Evolutionary conservation across 163 green algal species (phyloP).

Genomic region (Volvox carteri): DNA sequence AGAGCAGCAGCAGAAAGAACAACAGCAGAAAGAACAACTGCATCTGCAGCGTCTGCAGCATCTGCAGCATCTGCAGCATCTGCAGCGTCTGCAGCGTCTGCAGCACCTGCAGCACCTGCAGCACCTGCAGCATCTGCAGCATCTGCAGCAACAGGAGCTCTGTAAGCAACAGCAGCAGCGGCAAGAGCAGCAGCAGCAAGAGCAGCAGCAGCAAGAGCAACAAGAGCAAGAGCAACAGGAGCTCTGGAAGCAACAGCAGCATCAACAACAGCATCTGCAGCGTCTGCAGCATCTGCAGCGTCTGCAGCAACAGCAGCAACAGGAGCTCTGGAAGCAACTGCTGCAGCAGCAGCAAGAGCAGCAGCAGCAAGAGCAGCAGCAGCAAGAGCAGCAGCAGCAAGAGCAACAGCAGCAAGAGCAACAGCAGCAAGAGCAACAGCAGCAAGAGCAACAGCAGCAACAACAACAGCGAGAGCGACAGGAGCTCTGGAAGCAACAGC

Average conservation of each 20-base stretch:
- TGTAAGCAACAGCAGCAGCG: background rate
- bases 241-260: background rate
- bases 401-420: background rate
- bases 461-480: background rate
- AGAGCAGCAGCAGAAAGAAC: too few species aligned
- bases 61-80: background rate
- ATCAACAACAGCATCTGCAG: background rate
- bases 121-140: background rate
- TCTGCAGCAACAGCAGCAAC: background rate
- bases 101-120: background rate
- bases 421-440: background rate
- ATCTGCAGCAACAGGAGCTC: background rate
- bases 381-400: background rate
- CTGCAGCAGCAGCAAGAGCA: background rate
- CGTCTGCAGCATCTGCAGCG: background rate
- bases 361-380: background rate
- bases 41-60: background rate
- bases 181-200: background rate
- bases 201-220: background rate
- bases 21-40: background rate
- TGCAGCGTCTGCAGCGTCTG: background rate
- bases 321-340: background rate
- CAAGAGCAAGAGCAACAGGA: background rate
- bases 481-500: background rate
- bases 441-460: background rate